Evolutionary conservation across 176 grass and related monocot genomes (phyloP), one percentile per base, ranked within the genome.

Genomic region (Oryza glumipatula): DNA sequence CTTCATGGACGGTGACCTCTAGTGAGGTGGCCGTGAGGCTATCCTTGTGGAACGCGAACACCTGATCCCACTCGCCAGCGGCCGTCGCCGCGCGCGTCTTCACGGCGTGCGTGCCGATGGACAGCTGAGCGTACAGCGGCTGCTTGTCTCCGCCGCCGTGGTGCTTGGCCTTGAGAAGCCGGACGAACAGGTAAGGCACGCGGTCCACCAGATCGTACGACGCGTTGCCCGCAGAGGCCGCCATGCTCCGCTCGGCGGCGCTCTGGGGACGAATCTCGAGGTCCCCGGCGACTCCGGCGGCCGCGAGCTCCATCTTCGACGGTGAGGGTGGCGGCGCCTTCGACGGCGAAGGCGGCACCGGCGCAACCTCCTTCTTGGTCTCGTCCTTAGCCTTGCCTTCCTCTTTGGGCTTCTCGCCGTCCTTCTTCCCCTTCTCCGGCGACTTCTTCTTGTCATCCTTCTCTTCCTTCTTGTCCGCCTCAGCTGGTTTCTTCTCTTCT

Each of bases 11-110:
- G 56, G 91, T 94, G 48, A 99, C 93, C 73, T 99, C 91, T 15
- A 99, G 72, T 1, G 91, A 86, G 23, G 91, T 96, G 38, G 92
- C 89, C 11, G 91, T 96, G 72, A 99, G 96, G 63, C 90, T 89
- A 2, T 76, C 91, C 86, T 99, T 99, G 88, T 94, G 91, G 84
- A 99, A 99, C 5, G 96, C 93, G 67, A 99, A 99, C 35, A 99
- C 96, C 63, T 94, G 96, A 65, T 99, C 93, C 96, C 96, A 99
- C 88, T 96, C 93, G 1, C 86, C 86, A 21, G 84, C 58, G 7
- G 3, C 6, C 6, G 63, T 81, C 15, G 84, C 80, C 2, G 87
- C 68, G 19, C 93, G 86, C 1, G 96, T 99, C 23, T 76, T 76
- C 73, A 99, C 96, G n/a, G 73, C 85, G 84, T 96, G 93, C 17